Conservation (phyloP, 805 yeast genomes). For the Kuraishia ogatae region DNA sequence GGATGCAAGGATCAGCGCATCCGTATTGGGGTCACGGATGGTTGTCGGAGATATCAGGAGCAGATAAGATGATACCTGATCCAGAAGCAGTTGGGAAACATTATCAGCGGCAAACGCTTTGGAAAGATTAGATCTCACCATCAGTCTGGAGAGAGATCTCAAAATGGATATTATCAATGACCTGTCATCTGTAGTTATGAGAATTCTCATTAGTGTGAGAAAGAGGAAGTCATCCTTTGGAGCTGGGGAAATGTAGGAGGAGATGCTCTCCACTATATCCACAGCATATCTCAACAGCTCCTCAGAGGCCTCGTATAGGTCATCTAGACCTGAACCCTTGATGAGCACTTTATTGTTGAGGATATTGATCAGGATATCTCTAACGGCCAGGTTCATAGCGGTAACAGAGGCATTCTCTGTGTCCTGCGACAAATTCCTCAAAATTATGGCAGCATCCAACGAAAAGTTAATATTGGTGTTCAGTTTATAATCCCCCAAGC, state of each 20-base stretch:
- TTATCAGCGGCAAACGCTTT: slow-evolving; percentile 43
- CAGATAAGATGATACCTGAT: slow-evolving; percentile 47
- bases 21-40: slow-evolving; percentile 30
- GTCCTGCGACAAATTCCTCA: slow-evolving; percentile 81
- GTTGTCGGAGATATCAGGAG: slow-evolving; percentile 32
- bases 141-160: slow-evolving; percentile 71
- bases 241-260: slow-evolving; percentile 75
- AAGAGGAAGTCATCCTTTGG: slow-evolving; percentile 63
- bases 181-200: slow-evolving; percentile 54
- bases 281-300: slow-evolving; percentile 62
- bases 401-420: slow-evolving; percentile 72
- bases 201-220: slow-evolving; percentile 39
- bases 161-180: slow-evolving; percentile 58
- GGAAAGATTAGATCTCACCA: slow-evolving; percentile 48
- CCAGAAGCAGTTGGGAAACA: slow-evolving; percentile 37
- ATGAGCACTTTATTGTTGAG: slow-evolving; percentile 23
- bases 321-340: slow-evolving; percentile 20
- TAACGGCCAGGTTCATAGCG: slow-evolving; percentile 35
- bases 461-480: slow-evolving; percentile 8
- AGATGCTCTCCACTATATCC: slow-evolving; percentile 78
- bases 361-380: slow-evolving; percentile 29
- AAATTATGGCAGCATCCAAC: slow-evolving; percentile 48
- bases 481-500: neutral
- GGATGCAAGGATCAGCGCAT: slow-evolving; percentile 65
- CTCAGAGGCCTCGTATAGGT: slow-evolving; percentile 24